A percentile compares a stretch with the other conserved stretches of the same genome.
Conservation (phyloP, 805 yeast species). For the Hanseniaspora valbyensis region DNA sequence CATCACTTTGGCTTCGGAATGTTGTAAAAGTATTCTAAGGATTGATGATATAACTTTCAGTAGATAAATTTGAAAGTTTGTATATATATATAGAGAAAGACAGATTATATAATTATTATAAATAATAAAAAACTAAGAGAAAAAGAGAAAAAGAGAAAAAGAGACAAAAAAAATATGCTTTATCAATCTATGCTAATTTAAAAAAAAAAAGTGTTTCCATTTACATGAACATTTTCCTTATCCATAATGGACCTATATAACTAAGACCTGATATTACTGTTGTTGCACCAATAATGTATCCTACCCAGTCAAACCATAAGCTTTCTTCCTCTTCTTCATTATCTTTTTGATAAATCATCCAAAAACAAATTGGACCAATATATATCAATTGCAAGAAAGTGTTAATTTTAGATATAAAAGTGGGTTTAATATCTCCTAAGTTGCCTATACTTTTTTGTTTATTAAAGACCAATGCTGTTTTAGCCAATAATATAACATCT, state of each 20-base stretch:
- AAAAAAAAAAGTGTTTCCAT: slow-evolving; percentile 20
- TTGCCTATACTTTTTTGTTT: slow-evolving; percentile 30
- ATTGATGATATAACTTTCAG: slow-evolving; percentile 95
- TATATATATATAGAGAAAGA: neutral
- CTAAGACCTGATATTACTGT: slow-evolving; percentile 70
- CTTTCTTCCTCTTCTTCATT: slow-evolving; percentile 16
- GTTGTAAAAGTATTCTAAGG: slow-evolving; percentile 88
- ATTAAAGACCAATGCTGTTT: slow-evolving; percentile 39
- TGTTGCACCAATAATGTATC: slow-evolving; percentile 53
- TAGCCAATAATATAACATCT: slow-evolving; percentile 59
- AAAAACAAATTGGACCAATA: slow-evolving; percentile 41
- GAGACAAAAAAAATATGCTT: too few relatives aligned
- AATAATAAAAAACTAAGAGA: neutral
- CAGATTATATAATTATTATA: neutral
- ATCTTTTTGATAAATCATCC: slow-evolving; percentile 15
- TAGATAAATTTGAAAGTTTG: slow-evolving; percentile 35
- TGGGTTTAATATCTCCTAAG: slow-evolving; percentile 57
- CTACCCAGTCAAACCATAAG: slow-evolving; percentile 31
- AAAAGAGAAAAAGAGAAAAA: neutral
- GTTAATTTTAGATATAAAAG: slow-evolving; percentile 72
- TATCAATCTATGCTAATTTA: too few relatives aligned
- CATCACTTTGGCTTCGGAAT: slow-evolving; percentile 86
- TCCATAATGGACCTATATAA: slow-evolving; percentile 36
- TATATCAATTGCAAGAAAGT: slow-evolving; percentile 90
- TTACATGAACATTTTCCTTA: slow-evolving; percentile 59